phyloP scores from a whole-genome alignment of 176 grass and related monocot genomes.

The Pharus latifolius region DNA sequence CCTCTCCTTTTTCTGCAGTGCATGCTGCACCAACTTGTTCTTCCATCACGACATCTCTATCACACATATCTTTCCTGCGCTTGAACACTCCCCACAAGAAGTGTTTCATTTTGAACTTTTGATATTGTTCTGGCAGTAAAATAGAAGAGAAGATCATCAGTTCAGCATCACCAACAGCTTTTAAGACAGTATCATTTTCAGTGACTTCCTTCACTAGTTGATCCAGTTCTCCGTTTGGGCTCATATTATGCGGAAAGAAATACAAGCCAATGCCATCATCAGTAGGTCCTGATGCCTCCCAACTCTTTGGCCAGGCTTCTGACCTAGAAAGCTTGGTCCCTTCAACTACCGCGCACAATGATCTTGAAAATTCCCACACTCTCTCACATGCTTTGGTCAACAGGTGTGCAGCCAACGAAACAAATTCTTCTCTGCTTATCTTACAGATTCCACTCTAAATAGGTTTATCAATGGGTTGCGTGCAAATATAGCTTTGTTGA shows the following conservation, averaged over 20 bases:
- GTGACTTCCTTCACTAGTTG: constrained; percentile 25
- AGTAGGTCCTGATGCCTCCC: constrained; percentile 24
- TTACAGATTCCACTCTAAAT: constrained; percentile 59
- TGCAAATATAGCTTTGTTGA: not conserved
- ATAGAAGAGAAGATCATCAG: constrained; percentile 42
- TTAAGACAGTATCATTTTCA: constrained; percentile 26
- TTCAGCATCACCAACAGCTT: constrained; percentile 35
- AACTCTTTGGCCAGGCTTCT: constrained; percentile 46
- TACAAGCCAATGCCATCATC: constrained; percentile 51
- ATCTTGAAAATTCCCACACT: constrained; percentile 30
- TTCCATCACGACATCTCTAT: not conserved
- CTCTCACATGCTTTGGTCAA: constrained; percentile 52
- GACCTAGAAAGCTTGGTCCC: constrained; percentile 23
- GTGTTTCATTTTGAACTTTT: constrained; percentile 32
- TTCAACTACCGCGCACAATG: constrained; percentile 39
- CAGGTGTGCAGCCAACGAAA: constrained; percentile 43
- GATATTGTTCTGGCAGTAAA: constrained; percentile 29
- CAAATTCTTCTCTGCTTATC: constrained; percentile 28
- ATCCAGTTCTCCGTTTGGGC: constrained; percentile 41
- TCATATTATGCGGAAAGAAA: constrained; percentile 53
- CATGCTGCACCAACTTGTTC: not conserved
- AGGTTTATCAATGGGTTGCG: constrained; percentile 15
- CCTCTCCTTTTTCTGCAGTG: not conserved
- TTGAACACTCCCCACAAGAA: constrained; percentile 49
- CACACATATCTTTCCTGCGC: not conserved